Base-by-base conservation (phyloP, 192 early-diverging fungal species). In the Gigaspora rosea region DNA sequence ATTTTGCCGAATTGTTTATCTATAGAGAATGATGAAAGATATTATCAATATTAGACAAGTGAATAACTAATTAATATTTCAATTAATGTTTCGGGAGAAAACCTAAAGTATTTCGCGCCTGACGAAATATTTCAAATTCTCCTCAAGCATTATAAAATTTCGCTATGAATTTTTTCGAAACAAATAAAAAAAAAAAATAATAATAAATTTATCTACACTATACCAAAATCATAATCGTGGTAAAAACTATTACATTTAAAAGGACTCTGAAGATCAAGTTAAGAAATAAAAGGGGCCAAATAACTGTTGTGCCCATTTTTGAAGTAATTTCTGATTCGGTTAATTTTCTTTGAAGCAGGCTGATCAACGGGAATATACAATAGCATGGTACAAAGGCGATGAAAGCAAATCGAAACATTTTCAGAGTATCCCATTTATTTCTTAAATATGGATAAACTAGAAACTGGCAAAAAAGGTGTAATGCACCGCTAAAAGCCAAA, bases 201-300 rank as follows among this genome's bases (percentile, higher is more conserved):
- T n/a, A n/a, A n/a, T n/a, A 32, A 20, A 49, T 20, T 22, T 6
- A 78, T 62, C 33, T 12, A 15, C 2, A 57, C 80, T 81, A 41
- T 80, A 89, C 88, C 86, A 88, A 84, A 49, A 87, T 79, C 82
- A 84, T 86, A 7, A 85, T 62, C 3, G 84, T 78, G 1, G 88
- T 89, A 64, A 81, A 88, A 0, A 80, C 78, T 32, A 84, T 65
- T 15, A 82, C 81, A n/a, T 72, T 64, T 13, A 82, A 66, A 32
- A 79, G 52, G 11, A 50, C 66, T 9, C 76, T 52, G 10, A 82
- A 66, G 1, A 32, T 52, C 5, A 41, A 9, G 15, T 20, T 57
- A 46, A 75, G 75, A 16, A 71, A 72, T 4, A 50, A 15, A 56
- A 56, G 8, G 11, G 4, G 12, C 52, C 52, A 56, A 56, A 56